phyloP scores from a whole-genome alignment of 1,284 basidiomycete species.

The Boletus semigastroideus region DNA sequence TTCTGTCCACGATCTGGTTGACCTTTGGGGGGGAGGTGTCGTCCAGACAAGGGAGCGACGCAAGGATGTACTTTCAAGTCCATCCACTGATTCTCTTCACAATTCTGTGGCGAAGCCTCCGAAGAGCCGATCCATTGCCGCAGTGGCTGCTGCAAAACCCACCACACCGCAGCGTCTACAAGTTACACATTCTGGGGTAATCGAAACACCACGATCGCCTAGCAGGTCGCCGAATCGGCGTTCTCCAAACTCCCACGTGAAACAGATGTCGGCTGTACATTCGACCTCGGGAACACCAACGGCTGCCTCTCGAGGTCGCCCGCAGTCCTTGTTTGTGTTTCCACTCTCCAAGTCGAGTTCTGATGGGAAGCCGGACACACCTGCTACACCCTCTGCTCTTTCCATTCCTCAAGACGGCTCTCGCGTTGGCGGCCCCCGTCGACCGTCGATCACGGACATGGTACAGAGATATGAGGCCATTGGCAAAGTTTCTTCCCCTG shows the following conservation, averaged over 20 bases:
- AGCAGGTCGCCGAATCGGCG: constrained; percentile 31
- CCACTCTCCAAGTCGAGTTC: constrained; percentile 49
- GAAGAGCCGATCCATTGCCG: constrained; percentile 21
- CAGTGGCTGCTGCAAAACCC: constrained; percentile 18
- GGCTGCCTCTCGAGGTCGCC: constrained; percentile 48
- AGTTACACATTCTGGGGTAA: constrained; percentile 15
- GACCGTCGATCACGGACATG: constrained; percentile 81
- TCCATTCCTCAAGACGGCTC: constrained; percentile 45
- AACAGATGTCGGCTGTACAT: constrained; percentile 25
- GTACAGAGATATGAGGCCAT: constrained; percentile 77
- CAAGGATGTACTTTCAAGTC: constrained; percentile 25
- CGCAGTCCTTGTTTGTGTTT: constrained; percentile 74
- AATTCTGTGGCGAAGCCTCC: constrained; percentile 15
- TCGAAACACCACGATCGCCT: constrained; percentile 28
- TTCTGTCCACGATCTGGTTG: constrained; percentile 78
- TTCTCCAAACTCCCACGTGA: constrained; percentile 27
- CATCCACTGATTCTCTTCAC: constrained; percentile 18
- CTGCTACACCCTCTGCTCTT: constrained; percentile 36
- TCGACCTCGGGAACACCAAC: constrained; percentile 23
- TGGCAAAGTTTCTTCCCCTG: constrained; percentile 28
- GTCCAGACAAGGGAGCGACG: constrained; percentile 40
- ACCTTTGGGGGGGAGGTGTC: constrained; percentile 64
- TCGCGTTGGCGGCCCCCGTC: constrained; percentile 40
- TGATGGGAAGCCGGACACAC: constrained; percentile 35
- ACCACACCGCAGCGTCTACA: constrained; percentile 35